Conservation (phyloP, 2,329 filamentous ascomycete species). For the Cryphonectria parasitica region DNA sequence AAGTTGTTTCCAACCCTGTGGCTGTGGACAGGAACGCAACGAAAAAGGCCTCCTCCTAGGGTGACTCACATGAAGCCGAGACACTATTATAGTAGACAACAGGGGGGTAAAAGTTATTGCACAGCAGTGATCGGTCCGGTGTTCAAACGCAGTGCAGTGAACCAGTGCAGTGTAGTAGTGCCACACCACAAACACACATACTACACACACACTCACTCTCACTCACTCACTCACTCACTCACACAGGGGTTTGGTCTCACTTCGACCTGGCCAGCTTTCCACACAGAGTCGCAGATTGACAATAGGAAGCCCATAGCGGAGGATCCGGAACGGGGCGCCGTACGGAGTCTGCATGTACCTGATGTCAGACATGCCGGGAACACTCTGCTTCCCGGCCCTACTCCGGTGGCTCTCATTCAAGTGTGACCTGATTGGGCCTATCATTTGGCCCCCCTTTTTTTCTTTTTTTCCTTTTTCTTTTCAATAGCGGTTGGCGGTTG, state of each 20-base stretch:
- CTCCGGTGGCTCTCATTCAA: constrained; percentile 27
- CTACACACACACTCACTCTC: no score
- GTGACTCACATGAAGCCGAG: neutral
- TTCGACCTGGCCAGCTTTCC: neutral
- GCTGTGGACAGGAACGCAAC: neutral
- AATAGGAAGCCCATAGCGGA: constrained; percentile 8
- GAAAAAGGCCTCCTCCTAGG: neutral
- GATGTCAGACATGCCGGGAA: constrained; percentile 19
- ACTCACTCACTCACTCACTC: no score
- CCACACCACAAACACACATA: neutral
- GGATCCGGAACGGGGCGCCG: constrained; percentile 19
- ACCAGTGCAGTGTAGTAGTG: neutral
- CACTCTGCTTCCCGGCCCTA: constrained; percentile 26
- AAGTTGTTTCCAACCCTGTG: neutral
- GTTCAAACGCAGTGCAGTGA: neutral
- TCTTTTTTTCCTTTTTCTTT: neutral
- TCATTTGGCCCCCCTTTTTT: constrained; percentile 14
- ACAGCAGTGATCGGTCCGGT: neutral
- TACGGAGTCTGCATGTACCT: constrained; percentile 2
- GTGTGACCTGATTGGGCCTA: constrained; percentile 26
- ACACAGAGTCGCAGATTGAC: constrained; percentile 11
- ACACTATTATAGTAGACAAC: neutral
- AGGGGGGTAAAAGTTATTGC: neutral
- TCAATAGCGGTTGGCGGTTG: neutral
- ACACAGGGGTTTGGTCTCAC: neutral